Conservation (phyloP, 2,329 filamentous ascomycete species). For the Curvularia verruculosa region DNA sequence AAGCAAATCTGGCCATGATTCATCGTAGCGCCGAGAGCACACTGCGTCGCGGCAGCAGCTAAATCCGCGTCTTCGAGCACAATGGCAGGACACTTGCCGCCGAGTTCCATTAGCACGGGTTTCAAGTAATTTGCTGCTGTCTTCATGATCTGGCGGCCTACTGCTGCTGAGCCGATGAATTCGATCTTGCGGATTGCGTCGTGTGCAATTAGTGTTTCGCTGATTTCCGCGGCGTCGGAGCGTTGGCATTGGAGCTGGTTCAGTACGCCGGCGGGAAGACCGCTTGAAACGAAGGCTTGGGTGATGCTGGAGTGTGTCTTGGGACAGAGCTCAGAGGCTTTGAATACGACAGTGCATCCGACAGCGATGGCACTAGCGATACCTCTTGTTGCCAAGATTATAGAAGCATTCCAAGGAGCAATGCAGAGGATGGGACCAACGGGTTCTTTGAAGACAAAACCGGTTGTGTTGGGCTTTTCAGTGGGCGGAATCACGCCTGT, state of each 20-base stretch:
- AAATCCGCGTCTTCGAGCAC: conserved; percentile 77
- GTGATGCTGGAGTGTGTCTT: conserved; percentile 28
- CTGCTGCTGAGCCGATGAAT: conserved; percentile 76
- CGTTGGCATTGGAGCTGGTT: conserved; percentile 69
- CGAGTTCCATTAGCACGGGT: conserved; percentile 78
- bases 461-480: conserved; percentile 33
- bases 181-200: conserved; percentile 70
- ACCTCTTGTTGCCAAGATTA: conserved; percentile 38
- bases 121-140: conserved; percentile 75
- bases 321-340: conserved; percentile 38
- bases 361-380: conserved; percentile 64
- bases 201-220: conserved; percentile 71
- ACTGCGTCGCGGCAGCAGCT: conserved; percentile 27
- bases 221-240: conserved; percentile 66
- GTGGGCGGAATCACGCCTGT: conserved; percentile 32
- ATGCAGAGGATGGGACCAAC: conserved; percentile 24
- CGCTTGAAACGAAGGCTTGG: conserved; percentile 59
- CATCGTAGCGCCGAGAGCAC: conserved; percentile 27
- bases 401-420: conserved; percentile 57
- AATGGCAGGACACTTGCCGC: conserved; percentile 78
- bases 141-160: conserved; percentile 71
- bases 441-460: conserved; percentile 43
- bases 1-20: conserved; percentile 77
- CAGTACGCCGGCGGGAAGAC: conserved; percentile 73
- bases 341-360: conserved; percentile 50